Evolutionary conservation across 75 land plant genomes (phyloP), one percentile per base, ranked within the genome.

Genomic region (Selaginella moellendorffii): DNA sequence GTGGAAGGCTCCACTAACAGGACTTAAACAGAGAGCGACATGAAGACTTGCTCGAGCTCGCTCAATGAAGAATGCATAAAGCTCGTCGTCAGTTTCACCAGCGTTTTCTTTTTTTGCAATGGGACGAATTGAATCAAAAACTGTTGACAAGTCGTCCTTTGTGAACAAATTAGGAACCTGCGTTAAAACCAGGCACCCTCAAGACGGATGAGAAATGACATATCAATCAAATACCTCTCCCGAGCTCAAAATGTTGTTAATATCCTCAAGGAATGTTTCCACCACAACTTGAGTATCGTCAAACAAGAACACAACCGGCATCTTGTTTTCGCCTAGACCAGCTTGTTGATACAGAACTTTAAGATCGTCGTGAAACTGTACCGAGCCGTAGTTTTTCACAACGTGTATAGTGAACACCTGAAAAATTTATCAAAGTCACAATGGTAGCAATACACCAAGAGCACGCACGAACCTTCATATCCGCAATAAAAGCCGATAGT

Each of bases 271-370:
- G 31, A 72, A 72, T 36, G 74, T 72, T 31, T 72, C 74, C 2
- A 66, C 69, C 1, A 72, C 74, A 26, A 72, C 54, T 61, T 72
- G 74, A 24, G 74, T 72, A 51, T 72, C 74, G 66, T 72, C 74
- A 72, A 72, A 72, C 10, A 72, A 42, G 58, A 72, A 72, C 27
- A 72, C 74, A 12, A 66, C 63, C 23, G 70, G 74, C 20, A 42
- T 54, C 53, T 52, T 72, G 27, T 66, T 66, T 29, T 72, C 74
- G 10, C 74, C 69, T 21, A 66, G 17, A 1, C 74, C 74, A 17
- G 74, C 74, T 66, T 30, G 70, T 25, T 72, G 74, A 51, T 54
- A 72, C 0, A 72, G 54, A 2, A 31, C 14, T 31, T 72, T 72
- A 20, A 72, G 54, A 52, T 72, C 74, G 65, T 72, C 74, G 58